Percentiles rank a stretch among this genome's conserved stretches.
Conservation (phyloP, 495 filamentous ascomycete genomes). For the Aspergillus incahuasiensis region DNA sequence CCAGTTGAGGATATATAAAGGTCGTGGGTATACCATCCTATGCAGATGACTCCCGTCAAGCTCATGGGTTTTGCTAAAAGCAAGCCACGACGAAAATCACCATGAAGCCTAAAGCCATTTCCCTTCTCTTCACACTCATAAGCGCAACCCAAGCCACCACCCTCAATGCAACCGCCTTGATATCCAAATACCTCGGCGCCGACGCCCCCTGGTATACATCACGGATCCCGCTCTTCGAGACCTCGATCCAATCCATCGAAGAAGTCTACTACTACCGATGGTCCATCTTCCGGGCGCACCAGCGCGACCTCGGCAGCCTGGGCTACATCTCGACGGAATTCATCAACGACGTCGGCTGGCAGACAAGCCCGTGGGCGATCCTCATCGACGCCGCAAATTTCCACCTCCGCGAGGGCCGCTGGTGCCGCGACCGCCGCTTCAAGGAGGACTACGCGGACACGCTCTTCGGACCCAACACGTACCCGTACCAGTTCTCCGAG, state of each 20-base stretch:
- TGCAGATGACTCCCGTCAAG: no score
- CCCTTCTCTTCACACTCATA: neutral
- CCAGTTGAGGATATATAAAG: neutral
- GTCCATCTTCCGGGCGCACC: constrained; percentile 29
- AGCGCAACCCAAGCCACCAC: neutral
- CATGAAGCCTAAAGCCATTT: neutral
- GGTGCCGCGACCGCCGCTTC: constrained; percentile 30
- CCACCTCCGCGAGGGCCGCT: constrained; percentile 29
- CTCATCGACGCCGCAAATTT: constrained; percentile 25
- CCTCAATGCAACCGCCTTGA: constrained; percentile 6
- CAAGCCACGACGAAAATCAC: neutral
- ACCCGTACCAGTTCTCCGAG: constrained; percentile 25
- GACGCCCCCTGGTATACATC: constrained; percentile 18
- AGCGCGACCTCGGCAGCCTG: constrained; percentile 24
- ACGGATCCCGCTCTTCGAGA: constrained; percentile 20
- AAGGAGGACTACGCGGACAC: constrained; percentile 24
- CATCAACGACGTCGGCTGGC: constrained; percentile 28
- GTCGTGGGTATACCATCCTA: no score
- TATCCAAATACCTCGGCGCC: constrained; percentile 16
- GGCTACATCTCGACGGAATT: constrained; percentile 31
- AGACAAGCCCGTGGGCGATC: constrained; percentile 17
- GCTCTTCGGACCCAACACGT: constrained; percentile 17
- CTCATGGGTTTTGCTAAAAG: no score
- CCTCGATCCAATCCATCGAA: constrained; percentile 16
- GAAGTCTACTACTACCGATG: constrained; percentile 34